Evolutionary conservation across 2,329 filamentous ascomycete species (phyloP).

Genomic region (Fusarium sacchari): DNA sequence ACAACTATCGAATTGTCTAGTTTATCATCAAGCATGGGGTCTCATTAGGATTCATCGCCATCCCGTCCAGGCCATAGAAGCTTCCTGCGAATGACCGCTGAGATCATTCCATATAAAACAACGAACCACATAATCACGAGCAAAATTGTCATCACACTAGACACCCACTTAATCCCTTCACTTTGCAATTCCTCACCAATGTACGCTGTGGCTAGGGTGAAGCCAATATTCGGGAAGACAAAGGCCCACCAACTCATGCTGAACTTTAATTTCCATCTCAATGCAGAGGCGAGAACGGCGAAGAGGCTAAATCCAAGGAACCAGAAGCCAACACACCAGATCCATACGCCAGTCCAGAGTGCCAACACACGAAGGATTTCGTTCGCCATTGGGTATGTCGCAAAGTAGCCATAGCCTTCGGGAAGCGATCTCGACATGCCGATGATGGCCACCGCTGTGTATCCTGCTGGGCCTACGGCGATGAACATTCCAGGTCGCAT

Average conservation of each 20-base stretch:
- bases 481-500: slow-evolving; percentile 45
- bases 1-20: slow-evolving; percentile 29
- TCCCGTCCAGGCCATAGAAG: slow-evolving; percentile 43
- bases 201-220: slow-evolving; percentile 37
- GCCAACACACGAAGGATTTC: slow-evolving; percentile 40
- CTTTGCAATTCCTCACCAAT: slow-evolving; percentile 42
- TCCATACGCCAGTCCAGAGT: slow-evolving; percentile 41
- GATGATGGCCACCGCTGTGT: slow-evolving; percentile 42
- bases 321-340: slow-evolving; percentile 45
- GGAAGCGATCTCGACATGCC: slow-evolving; percentile 41
- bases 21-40: background rate
- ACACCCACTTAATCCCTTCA: slow-evolving; percentile 38
- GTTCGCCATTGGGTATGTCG: slow-evolving; percentile 33
- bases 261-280: slow-evolving; percentile 32
- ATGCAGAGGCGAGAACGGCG: slow-evolving; percentile 28
- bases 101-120: slow-evolving; percentile 33
- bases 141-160: slow-evolving; percentile 34
- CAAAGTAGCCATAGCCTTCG: slow-evolving; percentile 41
- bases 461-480: slow-evolving; percentile 39
- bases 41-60: slow-evolving; percentile 23
- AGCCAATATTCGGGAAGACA: slow-evolving; percentile 44
- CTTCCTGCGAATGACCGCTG: slow-evolving; percentile 35
- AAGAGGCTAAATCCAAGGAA: slow-evolving; percentile 42
- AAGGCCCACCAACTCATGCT: slow-evolving; percentile 45
- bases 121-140: slow-evolving; percentile 41